These are phyloP conservation scores for Apiotrichum gracile DNA, from an alignment of 1,284 basidiomycete species.

Conservation along the genomic window DNA sequence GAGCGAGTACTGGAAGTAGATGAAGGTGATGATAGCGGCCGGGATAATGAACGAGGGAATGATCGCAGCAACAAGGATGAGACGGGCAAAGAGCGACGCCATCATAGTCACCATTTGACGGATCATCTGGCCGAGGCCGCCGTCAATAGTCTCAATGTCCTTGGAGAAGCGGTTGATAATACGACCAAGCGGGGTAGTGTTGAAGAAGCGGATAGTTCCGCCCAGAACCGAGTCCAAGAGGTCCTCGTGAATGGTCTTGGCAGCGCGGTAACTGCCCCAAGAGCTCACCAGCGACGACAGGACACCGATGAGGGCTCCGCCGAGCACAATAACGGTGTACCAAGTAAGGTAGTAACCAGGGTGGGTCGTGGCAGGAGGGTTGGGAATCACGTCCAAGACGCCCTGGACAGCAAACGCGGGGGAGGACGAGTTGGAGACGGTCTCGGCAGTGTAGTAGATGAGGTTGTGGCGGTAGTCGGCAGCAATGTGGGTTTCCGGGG, in stretches of 20 bases:
- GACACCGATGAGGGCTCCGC: conserved; percentile 35
- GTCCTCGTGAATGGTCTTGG: conserved; percentile 36
- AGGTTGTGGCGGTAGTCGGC: conserved; percentile 24
- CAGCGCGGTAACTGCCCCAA: conserved; percentile 55
- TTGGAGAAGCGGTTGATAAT: conserved; percentile 73
- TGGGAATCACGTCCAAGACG: background rate
- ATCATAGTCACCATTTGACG: conserved; percentile 67
- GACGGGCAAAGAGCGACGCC: conserved; percentile 63
- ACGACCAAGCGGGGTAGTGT: conserved; percentile 50
- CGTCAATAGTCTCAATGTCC: conserved; percentile 74
- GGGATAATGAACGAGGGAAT: conserved; percentile 70
- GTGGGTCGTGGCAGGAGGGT: conserved; percentile 44
- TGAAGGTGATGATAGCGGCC: conserved; percentile 55
- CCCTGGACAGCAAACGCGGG: conserved; percentile 5
- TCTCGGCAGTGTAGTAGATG: conserved; percentile 16
- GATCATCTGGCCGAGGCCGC: conserved; percentile 61
- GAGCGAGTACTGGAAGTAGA: conserved; percentile 63
- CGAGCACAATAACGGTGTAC: conserved; percentile 38
- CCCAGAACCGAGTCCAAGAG: conserved; percentile 36
- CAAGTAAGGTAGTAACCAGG: conserved; percentile 48
- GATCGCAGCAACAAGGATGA: conserved; percentile 56
- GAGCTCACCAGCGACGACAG: conserved; percentile 34
- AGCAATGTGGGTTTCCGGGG: conserved; percentile 10
- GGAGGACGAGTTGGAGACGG: background rate
- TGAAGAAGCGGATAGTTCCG: conserved; percentile 44